Percentiles rank a stretch among this genome's conserved stretches.
These are phyloP conservation scores for Chytridium lagenaria DNA, from an alignment of 371 early-diverging fungal species.

Conservation along the genomic window DNA sequence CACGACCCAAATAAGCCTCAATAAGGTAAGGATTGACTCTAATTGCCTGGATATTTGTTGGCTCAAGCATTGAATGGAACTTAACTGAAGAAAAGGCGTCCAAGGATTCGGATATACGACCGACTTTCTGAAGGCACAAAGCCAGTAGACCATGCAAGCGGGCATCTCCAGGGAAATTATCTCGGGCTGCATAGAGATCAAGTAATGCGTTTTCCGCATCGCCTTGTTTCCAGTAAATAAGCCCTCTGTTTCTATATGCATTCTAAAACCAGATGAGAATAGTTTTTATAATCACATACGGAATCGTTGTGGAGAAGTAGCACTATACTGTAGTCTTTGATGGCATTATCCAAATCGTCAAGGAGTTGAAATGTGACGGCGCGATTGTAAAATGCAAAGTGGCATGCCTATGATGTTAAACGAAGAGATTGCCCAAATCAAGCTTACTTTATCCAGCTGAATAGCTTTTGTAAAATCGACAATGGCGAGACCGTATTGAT, in stretches of 20 bases:
- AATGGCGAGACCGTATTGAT: conserved; percentile 49
- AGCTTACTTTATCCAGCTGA: conserved; percentile 48
- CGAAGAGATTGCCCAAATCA: neutral
- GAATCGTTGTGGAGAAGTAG: conserved; percentile 51
- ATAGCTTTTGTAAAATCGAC: conserved; percentile 56
- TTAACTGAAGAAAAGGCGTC: conserved; percentile 44
- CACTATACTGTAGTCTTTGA: conserved; percentile 60
- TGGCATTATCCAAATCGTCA: conserved; percentile 49
- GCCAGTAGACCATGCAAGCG: conserved; percentile 52
- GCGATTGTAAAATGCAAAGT: conserved; percentile 59
- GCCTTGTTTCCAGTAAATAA: conserved; percentile 60
- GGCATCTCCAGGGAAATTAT: conserved; percentile 54
- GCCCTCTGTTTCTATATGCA: conserved; percentile 58
- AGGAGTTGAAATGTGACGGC: conserved; percentile 56
- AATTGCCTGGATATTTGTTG: conserved; percentile 43
- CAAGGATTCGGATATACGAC: conserved; percentile 44
- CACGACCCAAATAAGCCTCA: conserved; percentile 55
- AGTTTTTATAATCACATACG: conserved; percentile 32
- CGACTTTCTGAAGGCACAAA: conserved; percentile 56
- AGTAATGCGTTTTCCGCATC: conserved; percentile 55
- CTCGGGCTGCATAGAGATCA: conserved; percentile 54
- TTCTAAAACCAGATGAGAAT: conserved; percentile 36
- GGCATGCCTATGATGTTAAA: conserved; percentile 32
- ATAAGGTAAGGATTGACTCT: conserved; percentile 43
- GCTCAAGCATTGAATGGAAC: neutral